phyloP scores from a whole-genome alignment of 352 stramenopile genomes.

The Pythium plurisporium region DNA sequence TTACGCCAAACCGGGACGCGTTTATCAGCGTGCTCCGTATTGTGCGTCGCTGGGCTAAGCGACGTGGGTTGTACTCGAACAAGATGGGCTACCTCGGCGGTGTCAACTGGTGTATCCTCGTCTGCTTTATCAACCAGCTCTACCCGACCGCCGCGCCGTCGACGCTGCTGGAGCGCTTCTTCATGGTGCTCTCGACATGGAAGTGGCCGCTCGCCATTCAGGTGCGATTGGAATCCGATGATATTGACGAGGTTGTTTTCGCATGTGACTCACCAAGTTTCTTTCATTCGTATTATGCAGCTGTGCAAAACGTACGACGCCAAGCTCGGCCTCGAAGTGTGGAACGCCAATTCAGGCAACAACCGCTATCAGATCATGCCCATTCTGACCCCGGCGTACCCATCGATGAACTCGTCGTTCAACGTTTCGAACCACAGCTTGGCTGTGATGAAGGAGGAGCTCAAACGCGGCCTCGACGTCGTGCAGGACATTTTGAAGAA shows the following conservation, averaged over 20 bases:
- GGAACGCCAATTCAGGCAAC: slow-evolving; percentile 83
- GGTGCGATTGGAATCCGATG: slow-evolving; percentile 23
- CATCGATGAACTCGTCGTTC: slow-evolving; percentile 99
- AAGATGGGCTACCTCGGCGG: slow-evolving; percentile 98
- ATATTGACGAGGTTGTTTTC: background rate
- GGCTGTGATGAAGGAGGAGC: slow-evolving; percentile 93
- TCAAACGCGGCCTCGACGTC: slow-evolving; percentile 73
- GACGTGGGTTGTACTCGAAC: slow-evolving; percentile 97
- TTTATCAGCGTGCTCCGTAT: slow-evolving; percentile 88
- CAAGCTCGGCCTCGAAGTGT: slow-evolving; percentile 84
- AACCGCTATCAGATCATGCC: slow-evolving; percentile 96
- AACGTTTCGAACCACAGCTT: slow-evolving; percentile 95
- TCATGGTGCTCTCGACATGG: slow-evolving; percentile 88
- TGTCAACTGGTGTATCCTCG: slow-evolving; percentile 99
- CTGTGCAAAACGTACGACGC: slow-evolving; percentile 85
- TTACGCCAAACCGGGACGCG: slow-evolving; percentile 80
- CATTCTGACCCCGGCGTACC: slow-evolving; percentile 98
- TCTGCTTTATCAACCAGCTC: slow-evolving; percentile 94
- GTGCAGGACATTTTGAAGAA: slow-evolving; percentile 85
- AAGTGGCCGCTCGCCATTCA: slow-evolving; percentile 90
- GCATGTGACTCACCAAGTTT: no score
- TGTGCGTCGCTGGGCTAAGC: slow-evolving; percentile 86
- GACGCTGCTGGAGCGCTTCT: slow-evolving; percentile 85
- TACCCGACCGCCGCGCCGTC: slow-evolving; percentile 84
- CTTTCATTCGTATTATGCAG: slow-evolving; percentile 24